Base-by-base conservation (phyloP, 768 basidiomycete genomes). In the Imleria badia region DNA sequence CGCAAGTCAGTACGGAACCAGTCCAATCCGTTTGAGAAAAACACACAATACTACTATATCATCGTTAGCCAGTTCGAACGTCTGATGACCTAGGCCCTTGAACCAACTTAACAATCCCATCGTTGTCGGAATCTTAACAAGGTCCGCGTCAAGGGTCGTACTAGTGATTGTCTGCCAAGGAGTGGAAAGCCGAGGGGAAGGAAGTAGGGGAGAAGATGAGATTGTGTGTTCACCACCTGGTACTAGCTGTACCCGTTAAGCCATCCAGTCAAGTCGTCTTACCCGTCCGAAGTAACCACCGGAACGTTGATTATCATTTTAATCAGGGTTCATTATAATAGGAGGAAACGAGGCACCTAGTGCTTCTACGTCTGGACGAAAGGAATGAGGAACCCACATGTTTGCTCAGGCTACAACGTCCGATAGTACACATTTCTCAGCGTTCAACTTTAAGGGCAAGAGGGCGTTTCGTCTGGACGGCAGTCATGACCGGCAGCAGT, bases 41-140 rank as follows among this genome's bases (percentile, higher is more conserved):
- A 54, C 64, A 29, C 9, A 65, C 63, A 65, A 65, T 33, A 65
- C 57, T 11, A 55, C 60, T 13, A 65, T 48, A 20, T 64, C 62
- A 15, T 63, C 54, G 1, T n/a, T 15, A 17, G 6, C 33, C 13
- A 60, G 22, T 26, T 46, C 14, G 5, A 45, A 45, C 17, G 42
- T 23, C 29, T 6, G 1, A 1, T 9, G 11, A 35, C 4, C 3
- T 15, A 5, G 3, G 13, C 6, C 8, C 14, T 19, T 43, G 4
- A 56, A 5, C 45, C 34, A 53, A 6, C 7, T 22, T 2, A 14
- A 19, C 5, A 33, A 8, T 4, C 31, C 43, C 51, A 56, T 56
- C n/a, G 3, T 20, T 13, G 22, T 19, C 7, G 11, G 17, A 44
- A 29, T 23, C 7, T 31, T 22, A 20, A 26, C 10, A 11, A 33